Evolutionary conservation across 2,329 filamentous ascomycete genomes (phyloP).

Genomic region (Talaromyces sp.): DNA sequence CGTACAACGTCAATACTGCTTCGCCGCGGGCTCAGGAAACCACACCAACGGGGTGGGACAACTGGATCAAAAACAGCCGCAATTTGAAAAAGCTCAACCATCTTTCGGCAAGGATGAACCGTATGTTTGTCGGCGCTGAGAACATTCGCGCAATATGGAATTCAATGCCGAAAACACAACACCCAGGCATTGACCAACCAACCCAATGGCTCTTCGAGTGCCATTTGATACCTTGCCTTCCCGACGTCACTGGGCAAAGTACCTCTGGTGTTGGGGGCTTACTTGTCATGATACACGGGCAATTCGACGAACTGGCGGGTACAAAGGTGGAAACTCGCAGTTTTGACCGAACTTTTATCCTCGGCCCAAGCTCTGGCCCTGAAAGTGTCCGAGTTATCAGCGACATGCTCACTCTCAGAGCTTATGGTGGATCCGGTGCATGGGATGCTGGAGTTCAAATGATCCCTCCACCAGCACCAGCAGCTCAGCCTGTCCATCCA

Average conservation of each 20-base stretch:
- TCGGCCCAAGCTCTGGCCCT: conserved; percentile 66
- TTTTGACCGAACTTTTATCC: conserved; percentile 74
- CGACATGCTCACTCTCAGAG: conserved; percentile 69
- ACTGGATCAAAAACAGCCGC: conserved; percentile 71
- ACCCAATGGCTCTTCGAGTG: conserved; percentile 80
- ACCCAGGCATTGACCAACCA: conserved; percentile 61
- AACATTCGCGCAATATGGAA: conserved; percentile 65
- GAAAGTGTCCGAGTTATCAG: conserved; percentile 68
- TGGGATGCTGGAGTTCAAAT: conserved; percentile 38
- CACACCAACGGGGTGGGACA: conserved; percentile 50
- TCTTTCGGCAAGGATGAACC: conserved; percentile 55
- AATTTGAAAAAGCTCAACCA: conserved; percentile 68
- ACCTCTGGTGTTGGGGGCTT: conserved; percentile 67
- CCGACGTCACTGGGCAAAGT: conserved; percentile 61
- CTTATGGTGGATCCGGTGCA: conserved; percentile 54
- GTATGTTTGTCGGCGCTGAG: conserved; percentile 59
- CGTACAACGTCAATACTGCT: conserved; percentile 64
- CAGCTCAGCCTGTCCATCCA: conserved; percentile 19
- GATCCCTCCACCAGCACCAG: conserved; percentile 25
- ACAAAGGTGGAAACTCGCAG: conserved; percentile 60
- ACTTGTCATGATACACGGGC: conserved; percentile 72
- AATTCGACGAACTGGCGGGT: conserved; percentile 68
- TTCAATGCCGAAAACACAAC: conserved; percentile 63
- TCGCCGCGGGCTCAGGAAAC: conserved; percentile 49
- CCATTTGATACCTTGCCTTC: conserved; percentile 64